Base-by-base conservation (phyloP, 768 basidiomycete genomes). In the Tylopilus rubrobrunneus region DNA sequence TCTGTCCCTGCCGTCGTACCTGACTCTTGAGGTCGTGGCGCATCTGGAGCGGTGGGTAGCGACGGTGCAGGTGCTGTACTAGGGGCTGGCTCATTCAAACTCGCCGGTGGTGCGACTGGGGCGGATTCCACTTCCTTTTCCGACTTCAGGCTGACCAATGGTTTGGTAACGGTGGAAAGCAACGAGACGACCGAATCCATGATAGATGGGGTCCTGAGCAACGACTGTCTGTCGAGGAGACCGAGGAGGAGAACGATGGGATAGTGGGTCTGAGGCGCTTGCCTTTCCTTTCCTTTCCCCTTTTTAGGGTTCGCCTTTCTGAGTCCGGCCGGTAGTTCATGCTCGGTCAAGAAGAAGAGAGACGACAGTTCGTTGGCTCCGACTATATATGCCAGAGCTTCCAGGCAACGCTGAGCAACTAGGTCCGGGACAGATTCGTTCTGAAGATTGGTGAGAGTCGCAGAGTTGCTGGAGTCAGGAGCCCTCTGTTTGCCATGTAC, bases 271-370 rank as follows among this genome's bases (percentile, higher is more conserved):
- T 89, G 88, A 0, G 87, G 76, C 3, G 75, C 74, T 60, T 86
- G 87, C 63, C 89, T 92, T 67, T 98, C 95, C 69, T 97, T 98
- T 21, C 92, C 95, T 71, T 97, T 98, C 9, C 93, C 94, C 70
- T 97, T 97, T 71, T 88, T 91, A 19, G 81, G 80, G 7, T 78
- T 71, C 12, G 76, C 70, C 59, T 84, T 82, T 57, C 84, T 83
- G 15, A 95, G 78, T 43, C 88, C 87, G n/a, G 78, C 78, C 7
- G 89, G 86, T 33, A 93, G 76, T 59, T 99, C 97, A 60, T 98
- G 93, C 70, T 99, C 97, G 1, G 86, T 90, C 55, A 99, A 78
- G 83, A 99, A 98, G 79, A 95, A 98, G 17, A 92, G 71, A 1
- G 94, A 88, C 1, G 91, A 89, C 17, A 81, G 69, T 54, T 92